Evolutionary conservation across 805 yeast species (phyloP), one percentile per base, ranked within the genome.

Genomic region (Candida insectorum): DNA sequence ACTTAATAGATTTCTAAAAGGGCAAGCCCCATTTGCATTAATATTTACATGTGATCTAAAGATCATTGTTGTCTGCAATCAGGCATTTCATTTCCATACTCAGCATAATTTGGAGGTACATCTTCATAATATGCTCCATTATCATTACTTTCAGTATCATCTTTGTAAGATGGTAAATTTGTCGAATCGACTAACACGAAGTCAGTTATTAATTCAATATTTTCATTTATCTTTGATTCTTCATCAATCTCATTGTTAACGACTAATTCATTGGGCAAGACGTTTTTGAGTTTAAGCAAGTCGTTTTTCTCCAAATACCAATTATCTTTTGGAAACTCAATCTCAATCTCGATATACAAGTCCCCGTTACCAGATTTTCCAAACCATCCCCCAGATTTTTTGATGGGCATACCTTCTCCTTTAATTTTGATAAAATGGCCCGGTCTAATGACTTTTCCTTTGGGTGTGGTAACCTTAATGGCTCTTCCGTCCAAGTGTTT

Each of bases 401-500:
- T 59, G 4, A 73, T 49, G 1, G 96, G 96, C 94, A 91, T 86
- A 4, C 97, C 97, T 55, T 87, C 95, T 26, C 73, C 73, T 24
- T 69, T 57, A 9, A 89, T 62, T 39, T 77, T 69, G 21, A 89
- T 54, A 36, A 62, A 71, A 42, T 86, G 85, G 6, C 83, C 81
- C 0, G 96, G 96, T 48, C 81, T 72, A 5, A 88, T 50, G 5
- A 91, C 95, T 56, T 81, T 82, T 1, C 97, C 97, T 4, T 71
- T 62, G 1, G 89, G 88, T 0, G 81, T 73, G 0, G 76, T 63
- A 10, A 89, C 53, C 33, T 72, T 72, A 10, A 88, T 56, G 23
- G 78, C 74, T 41, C 97, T 75, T 12, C 82, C 89, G 57, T 93
- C 97, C 35, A 89, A 68, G 43, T 86, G 93, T 43, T 74, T 75